Conservation (phyloP, 2,329 filamentous ascomycete species). For the Cladophialophora chaetospira region DNA sequence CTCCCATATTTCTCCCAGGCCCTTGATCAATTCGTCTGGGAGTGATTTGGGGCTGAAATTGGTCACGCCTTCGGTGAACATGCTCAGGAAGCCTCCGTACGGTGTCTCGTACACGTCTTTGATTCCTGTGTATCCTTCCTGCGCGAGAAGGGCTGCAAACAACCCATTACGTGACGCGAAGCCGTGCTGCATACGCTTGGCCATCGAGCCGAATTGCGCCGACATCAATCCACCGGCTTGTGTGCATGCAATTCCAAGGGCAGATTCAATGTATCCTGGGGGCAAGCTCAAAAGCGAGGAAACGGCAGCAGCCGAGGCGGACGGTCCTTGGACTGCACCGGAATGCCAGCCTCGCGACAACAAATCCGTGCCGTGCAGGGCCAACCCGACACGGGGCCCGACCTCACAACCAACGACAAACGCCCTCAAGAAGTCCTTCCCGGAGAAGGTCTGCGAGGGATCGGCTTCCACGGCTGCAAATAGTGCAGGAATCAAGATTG, state of each 20-base stretch:
- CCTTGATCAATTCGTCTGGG: conserved; percentile 36
- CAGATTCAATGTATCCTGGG: conserved; percentile 38
- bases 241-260: conserved; percentile 45
- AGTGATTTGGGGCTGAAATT: conserved; percentile 35
- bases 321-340: conserved; percentile 44
- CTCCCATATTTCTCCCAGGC: conserved; percentile 43
- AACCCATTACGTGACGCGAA: conserved; percentile 50
- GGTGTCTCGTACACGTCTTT: conserved; percentile 45
- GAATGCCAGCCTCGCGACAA: conserved; percentile 46
- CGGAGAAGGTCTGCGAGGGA: conserved; percentile 20
- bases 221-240: conserved; percentile 47
- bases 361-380: conserved; percentile 43
- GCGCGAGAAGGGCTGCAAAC: conserved; percentile 43
- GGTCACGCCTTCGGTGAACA: conserved; percentile 40
- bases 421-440: conserved; percentile 40
- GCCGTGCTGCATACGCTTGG: conserved; percentile 51
- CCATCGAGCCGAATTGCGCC: conserved; percentile 47
- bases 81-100: conserved; percentile 48
- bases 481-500: conserved; percentile 44
- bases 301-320: conserved; percentile 40
- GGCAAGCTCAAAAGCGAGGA: conserved; percentile 38
- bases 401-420: conserved; percentile 46
- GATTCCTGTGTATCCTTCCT: conserved; percentile 46
- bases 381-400: conserved; percentile 43
- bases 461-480: conserved; percentile 40